Evolutionary conservation across 2,329 filamentous ascomycete species (phyloP).

Genomic region (Colletotrichum sansevieriae): DNA sequence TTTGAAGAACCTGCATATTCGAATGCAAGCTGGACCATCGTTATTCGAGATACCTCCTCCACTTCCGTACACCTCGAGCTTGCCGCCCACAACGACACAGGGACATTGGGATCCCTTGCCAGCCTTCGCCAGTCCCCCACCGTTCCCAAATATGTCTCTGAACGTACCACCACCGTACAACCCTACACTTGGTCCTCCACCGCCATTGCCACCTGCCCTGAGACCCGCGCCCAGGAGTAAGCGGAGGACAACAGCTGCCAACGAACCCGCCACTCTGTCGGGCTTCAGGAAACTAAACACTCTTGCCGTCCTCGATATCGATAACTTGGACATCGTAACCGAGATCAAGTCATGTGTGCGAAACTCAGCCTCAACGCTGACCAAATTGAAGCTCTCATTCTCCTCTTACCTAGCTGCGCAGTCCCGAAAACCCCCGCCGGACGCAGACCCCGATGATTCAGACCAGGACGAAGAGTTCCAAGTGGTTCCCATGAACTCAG

Average conservation of each 20-base stretch:
- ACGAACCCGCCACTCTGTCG: constrained; percentile 66
- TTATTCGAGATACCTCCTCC: constrained; percentile 65
- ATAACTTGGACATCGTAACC: constrained; percentile 65
- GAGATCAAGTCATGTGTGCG: constrained; percentile 69
- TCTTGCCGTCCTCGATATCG: constrained; percentile 71
- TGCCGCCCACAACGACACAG: constrained; percentile 39
- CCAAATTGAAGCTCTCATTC: constrained; percentile 69
- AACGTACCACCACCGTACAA: constrained; percentile 34
- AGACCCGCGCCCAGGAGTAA: constrained; percentile 54
- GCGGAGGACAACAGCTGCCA: constrained; percentile 49
- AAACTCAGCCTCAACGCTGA: constrained; percentile 67
- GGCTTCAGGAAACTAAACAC: constrained; percentile 68
- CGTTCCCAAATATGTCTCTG: constrained; percentile 34
- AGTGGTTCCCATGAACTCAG: constrained; percentile 52
- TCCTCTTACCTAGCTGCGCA: constrained; percentile 64
- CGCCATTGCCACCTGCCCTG: constrained; percentile 50
- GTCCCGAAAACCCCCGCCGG: constrained; percentile 54
- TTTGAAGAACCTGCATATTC: constrained; percentile 67
- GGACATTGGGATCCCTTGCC: constrained; percentile 38
- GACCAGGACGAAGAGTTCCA: constrained; percentile 70
- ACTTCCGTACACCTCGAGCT: constrained; percentile 53
- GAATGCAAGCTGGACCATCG: constrained; percentile 70
- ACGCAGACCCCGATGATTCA: constrained; percentile 61
- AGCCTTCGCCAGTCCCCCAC: constrained; percentile 44
- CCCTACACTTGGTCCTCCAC: constrained; percentile 43